Evolutionary conservation across 2,329 filamentous ascomycete species (phyloP), one percentile per base, ranked within the genome.

Genomic region (Botrytis medusae): DNA sequence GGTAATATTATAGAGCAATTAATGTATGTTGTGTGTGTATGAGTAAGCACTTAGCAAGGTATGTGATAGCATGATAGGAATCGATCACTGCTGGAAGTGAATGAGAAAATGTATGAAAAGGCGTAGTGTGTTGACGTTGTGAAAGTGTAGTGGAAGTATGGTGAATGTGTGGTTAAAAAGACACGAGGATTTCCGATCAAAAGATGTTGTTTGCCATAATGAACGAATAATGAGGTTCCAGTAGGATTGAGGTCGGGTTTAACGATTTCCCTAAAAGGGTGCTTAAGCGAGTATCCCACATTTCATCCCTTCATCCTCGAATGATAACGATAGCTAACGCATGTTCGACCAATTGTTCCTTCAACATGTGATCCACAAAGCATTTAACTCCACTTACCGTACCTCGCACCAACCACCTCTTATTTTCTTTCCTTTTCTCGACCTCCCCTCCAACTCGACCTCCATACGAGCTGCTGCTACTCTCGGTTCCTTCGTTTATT

Each of bases 371-470:
- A 34, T 29, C 29, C 63, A 54, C 64, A 18, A 18, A 29, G 12
- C 32, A 46, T 40, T 40, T 37, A 20, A 25, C 32, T 37, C 48
- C 34, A 14, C 44, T 42, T 20, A 20, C 64, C 25, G 46, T 46
- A 51, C 25, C 42, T 29, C 69, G 60, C 69, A 71, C 69, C 60
- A 71, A 65, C 69, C 69, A 71, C 69, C 32, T 71, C 44, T 62
- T 34, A 71, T 46, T 71, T 44, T 48, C 32, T 32, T 51, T 32
- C 37, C 59, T 16, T 32, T 40, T 54, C 64, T 12, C 48, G 16
- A 42, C 34, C 46, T 40, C 34, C 42, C 42, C 46, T 40, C 34
- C 42, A 29, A 54, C 18, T 6, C 46, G 4, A 48, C 22, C 32
- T 25, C 32, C 22, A 51, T 34, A 37, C 63, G 20, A 51, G 32